These are phyloP conservation scores for Candida orba DNA, from an alignment of 805 yeast genomes.

Conservation along the genomic window DNA sequence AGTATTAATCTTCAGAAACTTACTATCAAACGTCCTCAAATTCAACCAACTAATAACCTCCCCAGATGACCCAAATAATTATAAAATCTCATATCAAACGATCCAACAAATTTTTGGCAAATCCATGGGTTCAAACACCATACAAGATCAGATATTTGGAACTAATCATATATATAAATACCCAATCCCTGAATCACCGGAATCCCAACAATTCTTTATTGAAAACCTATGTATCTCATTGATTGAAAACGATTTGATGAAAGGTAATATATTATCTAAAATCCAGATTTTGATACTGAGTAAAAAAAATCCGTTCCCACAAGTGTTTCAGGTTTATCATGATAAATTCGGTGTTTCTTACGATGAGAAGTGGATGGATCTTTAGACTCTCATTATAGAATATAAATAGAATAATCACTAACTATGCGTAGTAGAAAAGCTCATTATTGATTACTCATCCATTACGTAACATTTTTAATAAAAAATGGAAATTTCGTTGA, in stretches of 20 bases:
- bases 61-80: constrained; percentile 6
- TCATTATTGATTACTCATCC: too few relatives aligned
- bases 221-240: constrained; percentile 45
- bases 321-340: constrained; percentile 17
- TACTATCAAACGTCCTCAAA: constrained; percentile 21
- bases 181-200: constrained; percentile 4
- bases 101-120: constrained; percentile 21
- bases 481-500: too few relatives aligned
- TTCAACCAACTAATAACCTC: background rate
- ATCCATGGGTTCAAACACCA: constrained; percentile 17
- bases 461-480: too few relatives aligned
- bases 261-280: constrained; percentile 42
- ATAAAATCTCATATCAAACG: constrained; percentile 2
- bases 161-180: constrained; percentile 23
- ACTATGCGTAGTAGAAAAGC: too few relatives aligned
- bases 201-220: constrained; percentile 30
- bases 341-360: constrained; percentile 6
- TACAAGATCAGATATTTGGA: constrained; percentile 10
- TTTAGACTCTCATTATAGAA: too few relatives aligned
- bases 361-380: constrained; percentile 17
- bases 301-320: constrained; percentile 37
- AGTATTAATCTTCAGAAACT: constrained; percentile 40
- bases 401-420: too few relatives aligned
- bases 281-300: constrained; percentile 35
- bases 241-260: constrained; percentile 46